Evolutionary conservation across 139 green algal genomes (phyloP).

Genomic region (Volvox reticuliferus): DNA sequence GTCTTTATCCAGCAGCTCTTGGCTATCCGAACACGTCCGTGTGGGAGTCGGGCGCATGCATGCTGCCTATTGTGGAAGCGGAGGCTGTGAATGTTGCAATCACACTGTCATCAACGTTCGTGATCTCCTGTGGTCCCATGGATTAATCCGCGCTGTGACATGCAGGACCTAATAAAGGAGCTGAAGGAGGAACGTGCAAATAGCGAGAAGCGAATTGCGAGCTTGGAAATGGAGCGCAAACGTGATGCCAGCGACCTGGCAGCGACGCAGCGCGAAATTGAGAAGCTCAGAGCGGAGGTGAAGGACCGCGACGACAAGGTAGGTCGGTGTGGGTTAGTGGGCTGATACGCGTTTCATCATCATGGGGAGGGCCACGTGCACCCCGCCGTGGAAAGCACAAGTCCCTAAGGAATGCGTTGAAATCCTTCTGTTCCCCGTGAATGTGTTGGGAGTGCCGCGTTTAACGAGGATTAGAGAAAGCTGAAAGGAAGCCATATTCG

Average conservation of each 20-base stretch:
- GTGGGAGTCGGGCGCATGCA: too few relatives aligned
- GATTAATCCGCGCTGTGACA: too few relatives aligned
- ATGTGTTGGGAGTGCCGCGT: neutral
- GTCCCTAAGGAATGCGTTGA: too few relatives aligned
- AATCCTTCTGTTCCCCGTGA: neutral
- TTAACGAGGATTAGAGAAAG: too few relatives aligned
- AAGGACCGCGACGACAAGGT: conserved; percentile 26
- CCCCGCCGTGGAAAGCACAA: too few relatives aligned
- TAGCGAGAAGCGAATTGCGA: neutral
- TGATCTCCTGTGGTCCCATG: too few relatives aligned
- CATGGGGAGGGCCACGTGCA: too few relatives aligned
- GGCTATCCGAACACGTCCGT: too few relatives aligned
- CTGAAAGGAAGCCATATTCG: neutral
- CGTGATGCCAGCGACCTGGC: neutral
- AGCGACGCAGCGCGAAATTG: neutral
- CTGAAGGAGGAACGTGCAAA: neutral
- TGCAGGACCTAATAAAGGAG: neutral
- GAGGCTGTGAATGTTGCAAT: too few relatives aligned
- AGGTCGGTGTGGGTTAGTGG: neutral
- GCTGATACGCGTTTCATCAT: neutral
- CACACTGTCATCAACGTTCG: too few relatives aligned
- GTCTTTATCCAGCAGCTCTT: too few relatives aligned
- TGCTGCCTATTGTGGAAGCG: too few relatives aligned
- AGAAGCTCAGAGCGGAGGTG: neutral
- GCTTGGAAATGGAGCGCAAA: neutral